A percentile compares a stretch with the other conserved stretches of the same genome.
These are phyloP conservation scores for Coccomyxa sp. DNA, from an alignment of 139 green algal genomes.

Conservation along the genomic window DNA sequence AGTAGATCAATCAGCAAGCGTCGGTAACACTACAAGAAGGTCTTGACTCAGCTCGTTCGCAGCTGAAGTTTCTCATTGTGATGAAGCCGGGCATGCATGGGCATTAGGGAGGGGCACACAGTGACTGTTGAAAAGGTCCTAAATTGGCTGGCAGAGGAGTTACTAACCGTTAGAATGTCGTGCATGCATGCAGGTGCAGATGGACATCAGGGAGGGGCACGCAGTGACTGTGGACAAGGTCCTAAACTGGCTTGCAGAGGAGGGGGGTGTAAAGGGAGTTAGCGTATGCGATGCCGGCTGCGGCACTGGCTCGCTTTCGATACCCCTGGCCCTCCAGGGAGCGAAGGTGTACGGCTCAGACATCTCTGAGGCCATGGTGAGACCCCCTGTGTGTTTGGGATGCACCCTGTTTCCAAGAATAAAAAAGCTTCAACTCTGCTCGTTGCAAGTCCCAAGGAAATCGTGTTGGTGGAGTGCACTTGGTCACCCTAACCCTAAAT, in stretches of 20 bases:
- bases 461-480: too few species aligned
- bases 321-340: conserved; percentile 69
- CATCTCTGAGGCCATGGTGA: conserved; percentile 86
- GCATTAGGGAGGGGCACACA: conserved; percentile 90
- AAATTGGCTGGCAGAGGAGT: conserved; percentile 77
- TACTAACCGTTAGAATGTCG: too few species aligned
- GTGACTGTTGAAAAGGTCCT: conserved; percentile 97
- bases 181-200: conserved; percentile 61
- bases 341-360: conserved; percentile 48
- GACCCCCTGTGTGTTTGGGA: neutral
- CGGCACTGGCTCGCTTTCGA: conserved; percentile 82
- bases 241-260: conserved; percentile 78
- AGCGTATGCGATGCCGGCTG: conserved; percentile 90
- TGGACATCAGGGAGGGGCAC: conserved; percentile 93
- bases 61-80: too few species aligned
- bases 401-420: neutral
- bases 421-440: too few species aligned
- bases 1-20: too few species aligned
- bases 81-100: conserved; percentile 89
- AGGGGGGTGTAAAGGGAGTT: conserved; percentile 70
- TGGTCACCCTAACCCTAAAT: too few species aligned
- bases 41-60: too few species aligned
- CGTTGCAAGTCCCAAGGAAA: too few species aligned
- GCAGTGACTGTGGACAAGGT: conserved; percentile 97
- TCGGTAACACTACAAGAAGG: too few species aligned